Evolutionary conservation across 495 filamentous ascomycete genomes (phyloP).

Genomic region (Annulohypoxylon nitens): DNA sequence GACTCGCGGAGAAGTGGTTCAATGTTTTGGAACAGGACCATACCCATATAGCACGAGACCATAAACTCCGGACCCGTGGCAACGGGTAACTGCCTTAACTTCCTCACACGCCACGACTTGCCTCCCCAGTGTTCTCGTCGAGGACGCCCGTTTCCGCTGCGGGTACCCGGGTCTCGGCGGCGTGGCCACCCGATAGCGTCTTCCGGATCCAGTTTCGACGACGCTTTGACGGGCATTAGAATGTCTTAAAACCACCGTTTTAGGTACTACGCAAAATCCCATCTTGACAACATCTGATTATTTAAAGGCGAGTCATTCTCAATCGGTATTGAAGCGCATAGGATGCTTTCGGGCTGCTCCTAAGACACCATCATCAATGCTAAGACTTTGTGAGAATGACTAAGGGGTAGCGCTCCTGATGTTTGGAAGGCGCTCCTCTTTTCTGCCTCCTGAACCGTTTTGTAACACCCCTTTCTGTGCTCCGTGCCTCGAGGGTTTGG

Average conservation of each 20-base stretch:
- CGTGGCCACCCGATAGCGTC: constrained; percentile 26
- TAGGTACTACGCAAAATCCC: no score
- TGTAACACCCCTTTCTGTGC: no score
- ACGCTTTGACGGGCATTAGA: not conserved
- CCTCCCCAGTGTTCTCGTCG: constrained; percentile 2
- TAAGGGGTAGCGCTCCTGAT: not conserved
- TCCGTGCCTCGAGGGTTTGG: not conserved
- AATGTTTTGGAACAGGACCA: not conserved
- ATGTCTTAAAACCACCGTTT: not conserved
- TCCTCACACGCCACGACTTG: constrained; percentile 3
- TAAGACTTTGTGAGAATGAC: no score
- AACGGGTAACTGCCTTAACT: constrained; percentile 29
- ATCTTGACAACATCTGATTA: no score
- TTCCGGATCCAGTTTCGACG: constrained; percentile 21
- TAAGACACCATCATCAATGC: no score
- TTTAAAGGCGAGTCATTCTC: no score
- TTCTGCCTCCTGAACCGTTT: no score
- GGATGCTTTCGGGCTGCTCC: no score
- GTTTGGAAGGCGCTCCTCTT: not conserved
- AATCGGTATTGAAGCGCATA: no score
- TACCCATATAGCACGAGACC: not conserved
- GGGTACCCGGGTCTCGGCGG: constrained; percentile 25
- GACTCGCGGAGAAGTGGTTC: no score
- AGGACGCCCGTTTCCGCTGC: constrained; percentile 30
- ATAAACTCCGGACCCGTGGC: constrained; percentile 33